Base-by-base conservation (phyloP, 2,329 filamentous ascomycete species). In the Aspergillus tanneri region DNA sequence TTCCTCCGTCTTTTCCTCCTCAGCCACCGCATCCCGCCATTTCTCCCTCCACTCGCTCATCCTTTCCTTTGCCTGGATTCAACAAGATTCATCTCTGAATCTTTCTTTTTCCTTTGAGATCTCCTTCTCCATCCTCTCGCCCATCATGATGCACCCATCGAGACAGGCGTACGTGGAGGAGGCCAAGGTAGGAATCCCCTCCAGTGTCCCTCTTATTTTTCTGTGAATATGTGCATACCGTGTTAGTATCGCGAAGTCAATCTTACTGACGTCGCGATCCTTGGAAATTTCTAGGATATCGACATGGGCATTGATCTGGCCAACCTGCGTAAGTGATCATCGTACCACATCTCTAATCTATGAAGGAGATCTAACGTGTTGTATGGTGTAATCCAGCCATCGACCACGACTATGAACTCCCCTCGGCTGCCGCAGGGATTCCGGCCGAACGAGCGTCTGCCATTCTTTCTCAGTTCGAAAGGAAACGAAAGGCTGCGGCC, bases 91-190 rank as follows among this genome's bases (percentile, higher is more conserved):
- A n/a, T n/a, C n/a, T n/a, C n/a, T n/a, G n/a, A n/a, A n/a, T n/a
- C n/a, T n/a, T n/a, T n/a, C n/a, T n/a, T n/a, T n/a, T n/a, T n/a
- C n/a, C n/a, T n/a, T n/a, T n/a, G n/a, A n/a, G n/a, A n/a, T n/a
- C n/a, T n/a, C 30, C 19, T 18, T 9, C 14, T 18, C 39, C 14
- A 12, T 32, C 49, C 43, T 28, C 19, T 11, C 42, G 46, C 49
- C 54, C 61, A 72, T 64, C 66, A 80, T 73, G 68, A 80, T 95
- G 76, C 92, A 96, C 76, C 92, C 92, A 49, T 84, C 92, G 68
- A 83, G 93, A 57, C 87, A 92, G 72, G 92, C 92, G 34, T 96
- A 95, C 71, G 90, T 97, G 56, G 92, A 97, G 78, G 92, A 96
- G 65, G 72, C 78, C 44, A 80, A 86, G 76, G 85, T 87, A 79